Percentiles rank a stretch among this genome's conserved stretches.
Evolutionary conservation across 2,329 filamentous ascomycete genomes (phyloP).

Genomic region (Fusarium nematophilum): DNA sequence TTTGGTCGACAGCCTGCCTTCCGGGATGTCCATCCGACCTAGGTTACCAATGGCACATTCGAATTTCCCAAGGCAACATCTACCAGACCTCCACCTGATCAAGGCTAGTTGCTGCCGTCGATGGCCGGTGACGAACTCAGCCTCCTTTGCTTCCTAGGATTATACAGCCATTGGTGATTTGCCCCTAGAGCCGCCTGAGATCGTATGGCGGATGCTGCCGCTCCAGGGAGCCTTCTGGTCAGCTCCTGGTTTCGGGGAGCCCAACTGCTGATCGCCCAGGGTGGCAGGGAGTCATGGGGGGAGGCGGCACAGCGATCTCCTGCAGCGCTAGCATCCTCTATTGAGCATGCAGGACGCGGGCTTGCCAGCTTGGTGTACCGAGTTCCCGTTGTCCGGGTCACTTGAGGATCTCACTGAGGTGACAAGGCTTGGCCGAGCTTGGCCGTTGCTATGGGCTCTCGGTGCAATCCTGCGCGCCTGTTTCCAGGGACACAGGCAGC

Average conservation of each 20-base stretch:
- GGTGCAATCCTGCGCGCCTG: neutral
- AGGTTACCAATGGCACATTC: conserved; percentile 3
- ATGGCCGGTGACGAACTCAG: conserved; percentile 1
- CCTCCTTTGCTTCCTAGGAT: conserved; percentile 10
- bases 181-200: conserved; percentile 18
- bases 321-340: conserved; percentile 34
- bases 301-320: conserved; percentile 38
- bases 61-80: neutral
- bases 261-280: conserved; percentile 34
- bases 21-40: neutral
- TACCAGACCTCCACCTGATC: conserved; percentile 3
- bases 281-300: conserved; percentile 23
- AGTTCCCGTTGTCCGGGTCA: conserved; percentile 19
- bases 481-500: neutral
- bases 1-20: neutral
- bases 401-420: conserved; percentile 1
- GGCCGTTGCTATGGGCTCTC: neutral
- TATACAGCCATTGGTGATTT: conserved; percentile 16
- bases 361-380: conserved; percentile 11
- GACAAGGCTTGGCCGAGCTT: neutral
- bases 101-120: neutral
- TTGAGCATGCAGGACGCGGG: conserved; percentile 21
- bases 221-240: conserved; percentile 20
- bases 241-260: conserved; percentile 23
- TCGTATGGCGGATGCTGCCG: conserved; percentile 40